Evolutionary conservation across 192 early-diverging fungal genomes (phyloP).

Genomic region (Backusella macrospora): DNA sequence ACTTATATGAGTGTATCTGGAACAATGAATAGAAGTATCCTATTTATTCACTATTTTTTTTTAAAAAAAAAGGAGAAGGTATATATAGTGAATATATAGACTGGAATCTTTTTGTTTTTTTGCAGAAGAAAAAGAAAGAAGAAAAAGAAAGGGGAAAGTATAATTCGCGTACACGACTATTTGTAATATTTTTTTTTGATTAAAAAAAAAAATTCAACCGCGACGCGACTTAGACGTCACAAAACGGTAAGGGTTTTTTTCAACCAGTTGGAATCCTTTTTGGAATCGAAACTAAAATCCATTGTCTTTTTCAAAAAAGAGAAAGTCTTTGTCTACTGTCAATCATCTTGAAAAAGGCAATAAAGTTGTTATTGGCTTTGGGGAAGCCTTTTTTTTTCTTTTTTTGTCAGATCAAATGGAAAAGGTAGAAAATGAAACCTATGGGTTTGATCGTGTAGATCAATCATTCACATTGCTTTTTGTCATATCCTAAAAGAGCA

Average conservation of each 20-base stretch:
- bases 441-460: no score
- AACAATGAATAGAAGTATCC: not conserved
- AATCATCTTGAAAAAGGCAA: no score
- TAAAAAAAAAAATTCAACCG: conserved; percentile 4
- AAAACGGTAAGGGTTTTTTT: not conserved
- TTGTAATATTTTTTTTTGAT: conserved; percentile 11
- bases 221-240: conserved; percentile 22
- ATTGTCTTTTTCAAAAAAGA: no score
- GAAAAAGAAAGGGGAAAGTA: not conserved
- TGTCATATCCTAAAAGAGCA: no score
- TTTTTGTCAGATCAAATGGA: no score
- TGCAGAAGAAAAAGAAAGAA: conserved; percentile 11
- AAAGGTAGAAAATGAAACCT: no score
- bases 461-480: no score
- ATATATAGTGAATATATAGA: not conserved
- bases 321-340: no score
- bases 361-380: no score
- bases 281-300: no score
- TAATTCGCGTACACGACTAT: conserved; percentile 12
- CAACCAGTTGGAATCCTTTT: no score
- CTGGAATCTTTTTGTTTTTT: not conserved
- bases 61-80: not conserved
- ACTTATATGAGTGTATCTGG: not conserved
- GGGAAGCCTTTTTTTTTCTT: no score
- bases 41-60: not conserved